Conservation (phyloP, 176 grass and related monocot genomes). For the Olyra latifolia region DNA sequence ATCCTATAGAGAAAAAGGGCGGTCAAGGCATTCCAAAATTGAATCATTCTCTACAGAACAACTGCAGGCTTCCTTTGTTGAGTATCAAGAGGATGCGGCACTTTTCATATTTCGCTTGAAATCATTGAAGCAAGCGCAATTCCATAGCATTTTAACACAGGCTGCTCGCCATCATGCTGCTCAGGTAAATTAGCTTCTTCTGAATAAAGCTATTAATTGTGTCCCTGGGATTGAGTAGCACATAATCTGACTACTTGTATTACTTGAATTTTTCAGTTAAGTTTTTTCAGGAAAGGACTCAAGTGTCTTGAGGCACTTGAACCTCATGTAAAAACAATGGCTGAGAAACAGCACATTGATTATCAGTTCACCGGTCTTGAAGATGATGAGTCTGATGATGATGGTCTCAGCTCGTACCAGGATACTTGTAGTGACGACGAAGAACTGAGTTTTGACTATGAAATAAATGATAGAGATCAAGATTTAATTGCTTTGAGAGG, state of each 20-base stretch:
- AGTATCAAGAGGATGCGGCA: constrained; percentile 77
- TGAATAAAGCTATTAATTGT: constrained; percentile 17
- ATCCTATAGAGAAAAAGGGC: constrained; percentile 64
- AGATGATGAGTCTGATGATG: constrained; percentile 59
- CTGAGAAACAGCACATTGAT: constrained; percentile 81
- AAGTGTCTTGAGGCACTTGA: constrained; percentile 79
- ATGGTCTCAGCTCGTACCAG: constrained; percentile 47
- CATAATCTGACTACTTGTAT: constrained; percentile 23
- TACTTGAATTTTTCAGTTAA: constrained; percentile 55
- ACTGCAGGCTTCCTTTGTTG: constrained; percentile 53
- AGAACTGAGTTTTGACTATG: constrained; percentile 74
- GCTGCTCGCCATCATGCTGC: constrained; percentile 90
- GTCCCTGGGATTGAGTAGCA: constrained; percentile 10
- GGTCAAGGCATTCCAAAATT: constrained; percentile 51
- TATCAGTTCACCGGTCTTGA: constrained; percentile 72
- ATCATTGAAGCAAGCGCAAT: constrained; percentile 94
- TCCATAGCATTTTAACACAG: constrained; percentile 80
- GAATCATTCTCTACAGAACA: constrained; percentile 58
- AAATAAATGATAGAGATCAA: constrained; percentile 50
- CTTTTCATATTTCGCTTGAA: constrained; percentile 86
- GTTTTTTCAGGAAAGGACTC: constrained; percentile 82
- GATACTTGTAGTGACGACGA: constrained; percentile 59
- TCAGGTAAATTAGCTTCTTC: constrained; percentile 52
- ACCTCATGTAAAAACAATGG: constrained; percentile 71
- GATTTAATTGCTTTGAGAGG: constrained; percentile 49